Evolutionary conservation across 116 monocot species (phyloP).

Genomic region (Papilionanthe hybrid): DNA sequence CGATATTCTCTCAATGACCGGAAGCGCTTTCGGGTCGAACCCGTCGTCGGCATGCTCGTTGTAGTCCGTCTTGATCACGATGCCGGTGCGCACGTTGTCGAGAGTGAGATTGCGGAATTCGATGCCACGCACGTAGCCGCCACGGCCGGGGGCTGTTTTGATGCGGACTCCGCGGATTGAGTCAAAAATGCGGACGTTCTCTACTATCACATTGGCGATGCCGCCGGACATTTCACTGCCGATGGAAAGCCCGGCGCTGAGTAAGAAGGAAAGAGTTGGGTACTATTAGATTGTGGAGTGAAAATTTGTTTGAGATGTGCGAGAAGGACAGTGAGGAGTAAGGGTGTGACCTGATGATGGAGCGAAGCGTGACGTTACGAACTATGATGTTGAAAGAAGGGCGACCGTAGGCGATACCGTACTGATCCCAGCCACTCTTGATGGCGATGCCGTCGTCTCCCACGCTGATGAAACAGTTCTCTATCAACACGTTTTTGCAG

Average conservation of each 20-base stretch:
- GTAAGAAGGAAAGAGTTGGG: not conserved
- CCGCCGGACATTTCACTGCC: conserved; percentile 92
- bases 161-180: conserved; percentile 55
- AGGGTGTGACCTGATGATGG: conserved; percentile 45
- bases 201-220: conserved; percentile 48
- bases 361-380: conserved; percentile 70
- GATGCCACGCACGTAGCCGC: conserved; percentile 52
- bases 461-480: conserved; percentile 84
- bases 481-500: conserved; percentile 77
- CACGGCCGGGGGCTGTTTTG: conserved; percentile 63
- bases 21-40: conserved; percentile 52
- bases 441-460: conserved; percentile 89
- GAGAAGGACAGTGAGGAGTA: not conserved
- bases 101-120: conserved; percentile 40
- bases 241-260: conserved; percentile 69
- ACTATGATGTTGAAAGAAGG: conserved; percentile 75
- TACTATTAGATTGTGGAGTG: not conserved
- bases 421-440: conserved; percentile 96
- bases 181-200: conserved; percentile 39
- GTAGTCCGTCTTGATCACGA: conserved; percentile 52
- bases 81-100: conserved; percentile 48
- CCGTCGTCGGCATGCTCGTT: conserved; percentile 61
- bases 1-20: conserved; percentile 42
- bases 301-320: not conserved
- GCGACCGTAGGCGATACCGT: conserved; percentile 70